Percentiles rank a stretch among this genome's conserved stretches.
Evolutionary conservation across 768 basidiomycete genomes (phyloP).

Genomic region (Serpula lacrymans): DNA sequence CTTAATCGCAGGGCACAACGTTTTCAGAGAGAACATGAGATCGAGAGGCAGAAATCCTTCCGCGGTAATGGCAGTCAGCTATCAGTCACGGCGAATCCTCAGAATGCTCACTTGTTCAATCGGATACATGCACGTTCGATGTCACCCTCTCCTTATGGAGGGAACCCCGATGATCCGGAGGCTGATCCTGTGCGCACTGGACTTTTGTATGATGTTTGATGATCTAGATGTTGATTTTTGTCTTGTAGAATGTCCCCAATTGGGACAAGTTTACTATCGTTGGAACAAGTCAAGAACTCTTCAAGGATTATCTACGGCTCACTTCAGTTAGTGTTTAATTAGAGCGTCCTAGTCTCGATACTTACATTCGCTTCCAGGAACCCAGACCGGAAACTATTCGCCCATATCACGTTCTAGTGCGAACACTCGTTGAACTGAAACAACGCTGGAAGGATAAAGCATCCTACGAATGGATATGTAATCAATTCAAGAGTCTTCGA

Average conservation of each 20-base stretch:
- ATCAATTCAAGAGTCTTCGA: conserved; percentile 95
- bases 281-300: conserved; percentile 82
- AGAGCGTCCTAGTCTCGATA: conserved; percentile 1
- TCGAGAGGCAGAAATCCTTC: conserved; percentile 65
- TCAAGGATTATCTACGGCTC: conserved; percentile 94
- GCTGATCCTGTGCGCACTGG: conserved; percentile 59
- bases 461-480: conserved; percentile 88
- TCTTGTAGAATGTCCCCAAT: conserved; percentile 81
- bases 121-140: conserved; percentile 37
- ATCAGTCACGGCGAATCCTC: conserved; percentile 43
- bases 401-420: conserved; percentile 78
- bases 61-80: conserved; percentile 30
- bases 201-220: not conserved
- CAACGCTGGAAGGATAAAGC: conserved; percentile 78
- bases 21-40: conserved; percentile 87
- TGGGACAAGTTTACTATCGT: conserved; percentile 98
- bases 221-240: conserved; percentile 5
- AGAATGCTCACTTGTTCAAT: conserved; percentile 53
- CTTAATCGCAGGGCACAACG: conserved; percentile 79
- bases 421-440: conserved; percentile 85
- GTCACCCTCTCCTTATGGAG: conserved; percentile 48
- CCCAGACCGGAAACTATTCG: conserved; percentile 94
- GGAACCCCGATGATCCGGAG: conserved; percentile 62
- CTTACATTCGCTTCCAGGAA: conserved; percentile 55
- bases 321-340: conserved; percentile 62